Base-by-base conservation (phyloP, 2,329 filamentous ascomycete genomes). In the Colletotrichum orbiculare region DNA sequence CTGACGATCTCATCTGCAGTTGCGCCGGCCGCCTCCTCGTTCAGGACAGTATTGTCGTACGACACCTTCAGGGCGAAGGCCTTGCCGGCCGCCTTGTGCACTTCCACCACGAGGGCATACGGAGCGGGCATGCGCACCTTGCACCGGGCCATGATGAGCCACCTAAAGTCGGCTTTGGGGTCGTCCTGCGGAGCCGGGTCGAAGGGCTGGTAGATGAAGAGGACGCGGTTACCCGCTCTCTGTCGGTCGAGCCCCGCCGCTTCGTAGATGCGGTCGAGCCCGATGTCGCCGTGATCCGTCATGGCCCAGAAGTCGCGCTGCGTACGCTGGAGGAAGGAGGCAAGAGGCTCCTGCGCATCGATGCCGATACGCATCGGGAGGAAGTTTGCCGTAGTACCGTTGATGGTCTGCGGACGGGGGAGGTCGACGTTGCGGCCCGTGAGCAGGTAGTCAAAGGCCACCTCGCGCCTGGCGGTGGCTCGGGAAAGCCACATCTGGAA, bases 371-470 rank as follows among this genome's bases (percentile, higher is more conserved):
- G 72, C 53, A 77, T 67, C 2, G 76, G 76, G 9, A 78, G 68
- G 64, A 80, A 79, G 68, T 79, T 78, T 35, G 77, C 77, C 47
- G 71, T 71, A 1, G 71, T 76, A 17, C 78, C 77, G 66, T 76
- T 75, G 69, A 79, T 76, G 39, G 62, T 62, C 55, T 80, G 77
- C 6, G 77, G 75, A 54, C 77, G 69, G 38, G 67, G 69, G 37
- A 78, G 65, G 37, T 73, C 72, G 25, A 78, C 73, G 67, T 79
- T 79, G 62, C 77, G 76, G 15, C 77, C 77, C 2, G 73, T 78
- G 54, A 74, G 63, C 46, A 79, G 75, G 70, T 79, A 74, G 68
- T 78, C 76, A 52, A 74, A 75, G 10, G 63, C 56, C 17, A 78
- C 69, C 41, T 74, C 72, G 8, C 43, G 8, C 41, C 39, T 42